phyloP scores from a whole-genome alignment of 192 early-diverging fungal species.

The Coemansia asiatica region DNA sequence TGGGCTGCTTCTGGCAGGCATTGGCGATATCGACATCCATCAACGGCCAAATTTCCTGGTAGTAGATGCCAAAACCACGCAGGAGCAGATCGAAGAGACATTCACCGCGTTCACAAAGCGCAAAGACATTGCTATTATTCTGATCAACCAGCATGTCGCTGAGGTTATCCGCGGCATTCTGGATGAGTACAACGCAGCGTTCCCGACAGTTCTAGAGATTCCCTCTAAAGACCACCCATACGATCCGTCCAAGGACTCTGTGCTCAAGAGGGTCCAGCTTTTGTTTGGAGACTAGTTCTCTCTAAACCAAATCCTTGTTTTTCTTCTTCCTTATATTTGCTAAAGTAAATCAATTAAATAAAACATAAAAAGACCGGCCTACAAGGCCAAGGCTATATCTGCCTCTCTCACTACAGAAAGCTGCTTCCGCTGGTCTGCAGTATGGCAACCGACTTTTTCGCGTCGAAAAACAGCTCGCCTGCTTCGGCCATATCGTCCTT shows the following conservation, averaged over 20 bases:
- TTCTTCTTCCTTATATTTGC: neutral
- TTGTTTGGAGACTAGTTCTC: constrained; percentile 74
- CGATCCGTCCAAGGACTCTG: constrained; percentile 84
- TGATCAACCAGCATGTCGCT: constrained; percentile 97
- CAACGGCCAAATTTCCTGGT: constrained; percentile 95
- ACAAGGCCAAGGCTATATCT: no score
- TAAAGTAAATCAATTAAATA: neutral
- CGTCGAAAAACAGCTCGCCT: constrained; percentile 71
- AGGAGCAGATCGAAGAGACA: constrained; percentile 69
- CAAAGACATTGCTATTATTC: constrained; percentile 96
- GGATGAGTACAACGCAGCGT: constrained; percentile 88
- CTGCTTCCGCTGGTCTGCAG: constrained; percentile 41
- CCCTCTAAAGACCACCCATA: constrained; percentile 99
- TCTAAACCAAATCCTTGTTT: neutral
- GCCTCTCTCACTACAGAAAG: constrained; percentile 33
- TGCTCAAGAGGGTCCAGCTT: constrained; percentile 77
- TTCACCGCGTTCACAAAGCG: constrained; percentile 87
- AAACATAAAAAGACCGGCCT: neutral
- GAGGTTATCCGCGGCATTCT: constrained; percentile 87
- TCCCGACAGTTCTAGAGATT: constrained; percentile 97
- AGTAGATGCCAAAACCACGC: constrained; percentile 84
- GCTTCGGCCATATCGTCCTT: constrained; percentile 87
- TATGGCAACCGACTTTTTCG: constrained; percentile 51
- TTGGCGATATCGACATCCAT: constrained; percentile 91
- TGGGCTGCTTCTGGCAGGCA: constrained; percentile 94